A percentile compares a stretch with the other conserved stretches of the same genome.
These are phyloP conservation scores for Syzygium malaccense DNA, from an alignment of 441 rosid species.

Conservation along the genomic window DNA sequence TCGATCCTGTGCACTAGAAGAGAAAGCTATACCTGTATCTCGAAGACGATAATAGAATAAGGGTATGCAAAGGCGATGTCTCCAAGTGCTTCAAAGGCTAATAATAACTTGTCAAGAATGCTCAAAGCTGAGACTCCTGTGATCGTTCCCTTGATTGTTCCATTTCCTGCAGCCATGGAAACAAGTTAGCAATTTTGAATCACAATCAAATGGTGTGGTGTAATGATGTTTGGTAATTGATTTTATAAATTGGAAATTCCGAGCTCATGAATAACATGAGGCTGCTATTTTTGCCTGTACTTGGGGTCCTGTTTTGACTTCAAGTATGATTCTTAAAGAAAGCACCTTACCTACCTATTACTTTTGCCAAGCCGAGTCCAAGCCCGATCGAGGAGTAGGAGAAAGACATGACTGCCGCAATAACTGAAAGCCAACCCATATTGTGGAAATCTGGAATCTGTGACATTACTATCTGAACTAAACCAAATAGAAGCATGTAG, in stretches of 20 bases:
- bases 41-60: conserved; percentile 27
- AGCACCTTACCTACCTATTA: conserved; percentile 31
- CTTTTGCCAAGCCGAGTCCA: conserved; percentile 43
- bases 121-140: conserved; percentile 24
- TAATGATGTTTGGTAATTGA: background rate
- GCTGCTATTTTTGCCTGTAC: background rate
- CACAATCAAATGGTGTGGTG: background rate
- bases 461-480: conserved; percentile 9
- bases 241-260: background rate
- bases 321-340: background rate
- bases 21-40: conserved; percentile 31
- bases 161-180: conserved; percentile 25
- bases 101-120: conserved; percentile 27
- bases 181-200: background rate
- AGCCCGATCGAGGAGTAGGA: conserved; percentile 52
- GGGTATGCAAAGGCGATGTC: conserved; percentile 50
- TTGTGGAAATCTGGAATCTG: conserved; percentile 58
- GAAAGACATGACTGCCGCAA: conserved; percentile 63
- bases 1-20: background rate
- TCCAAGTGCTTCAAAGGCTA: conserved; percentile 36
- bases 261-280: background rate
- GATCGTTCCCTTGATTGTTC: conserved; percentile 32
- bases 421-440: conserved; percentile 43
- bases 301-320: background rate
- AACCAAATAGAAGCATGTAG: conserved; percentile 23